A percentile compares a stretch with the other conserved stretches of the same genome.
These are phyloP conservation scores for Pseudogymnoascus verrucosus DNA, from an alignment of 2,329 filamentous ascomycete species.

Conservation along the genomic window DNA sequence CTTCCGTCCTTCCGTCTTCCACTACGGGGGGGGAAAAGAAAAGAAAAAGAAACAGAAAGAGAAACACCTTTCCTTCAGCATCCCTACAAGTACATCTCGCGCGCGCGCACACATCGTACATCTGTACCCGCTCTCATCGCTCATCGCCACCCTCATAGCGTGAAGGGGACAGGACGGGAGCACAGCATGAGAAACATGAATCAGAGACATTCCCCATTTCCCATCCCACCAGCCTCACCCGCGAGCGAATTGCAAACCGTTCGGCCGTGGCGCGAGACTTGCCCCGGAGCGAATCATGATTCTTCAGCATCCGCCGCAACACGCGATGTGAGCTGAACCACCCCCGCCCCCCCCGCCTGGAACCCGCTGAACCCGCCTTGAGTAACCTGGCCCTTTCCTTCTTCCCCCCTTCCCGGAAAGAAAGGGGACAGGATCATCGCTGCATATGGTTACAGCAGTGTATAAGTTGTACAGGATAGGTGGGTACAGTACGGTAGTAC, in stretches of 20 bases:
- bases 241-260: not conserved
- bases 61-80: not conserved
- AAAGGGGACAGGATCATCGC: not conserved
- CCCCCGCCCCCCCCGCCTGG: not conserved
- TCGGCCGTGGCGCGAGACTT: not conserved
- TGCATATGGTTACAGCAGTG: not conserved
- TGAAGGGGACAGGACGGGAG: not conserved
- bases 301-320: conserved; percentile 1
- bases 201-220: not conserved
- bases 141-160: not conserved
- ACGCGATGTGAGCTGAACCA: conserved; percentile 1
- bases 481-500: no score
- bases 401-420: not conserved
- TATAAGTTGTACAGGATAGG: no score
- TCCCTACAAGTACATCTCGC: not conserved
- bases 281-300: not conserved
- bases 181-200: not conserved
- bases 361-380: not conserved
- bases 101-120: not conserved
- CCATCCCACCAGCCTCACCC: not conserved
- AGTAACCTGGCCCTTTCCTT: not conserved
- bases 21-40: not conserved
- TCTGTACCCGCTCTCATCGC: not conserved
- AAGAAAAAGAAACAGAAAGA: not conserved
- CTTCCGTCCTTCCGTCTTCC: not conserved